Conservation (phyloP, 208 protist species). For the Histomonas meleagridis region DNA sequence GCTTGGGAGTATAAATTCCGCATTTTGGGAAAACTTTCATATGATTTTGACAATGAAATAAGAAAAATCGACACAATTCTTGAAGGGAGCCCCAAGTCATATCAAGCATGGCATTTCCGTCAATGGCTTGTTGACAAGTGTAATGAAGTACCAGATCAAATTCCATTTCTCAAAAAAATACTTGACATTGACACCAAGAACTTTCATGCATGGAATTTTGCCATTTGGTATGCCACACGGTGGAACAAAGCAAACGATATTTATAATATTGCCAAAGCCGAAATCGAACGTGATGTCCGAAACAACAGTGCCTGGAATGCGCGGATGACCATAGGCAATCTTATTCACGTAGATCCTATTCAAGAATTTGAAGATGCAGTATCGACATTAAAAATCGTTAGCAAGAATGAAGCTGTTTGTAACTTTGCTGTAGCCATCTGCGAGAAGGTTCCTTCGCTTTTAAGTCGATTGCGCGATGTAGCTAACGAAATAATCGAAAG, state of each 20-base stretch:
- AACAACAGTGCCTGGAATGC: conserved; percentile 16
- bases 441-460: not conserved
- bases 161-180: not conserved
- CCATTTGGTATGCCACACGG: not conserved
- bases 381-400: not conserved
- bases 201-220: conserved; percentile 25
- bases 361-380: not conserved
- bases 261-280: not conserved
- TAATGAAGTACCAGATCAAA: not conserved
- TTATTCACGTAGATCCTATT: not conserved
- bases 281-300: not conserved
- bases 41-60: not conserved
- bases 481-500: not conserved
- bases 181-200: not conserved
- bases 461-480: not conserved
- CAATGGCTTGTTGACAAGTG: not conserved
- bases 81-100: not conserved
- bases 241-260: not conserved
- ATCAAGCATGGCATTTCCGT: not conserved
- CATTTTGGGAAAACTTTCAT: not conserved
- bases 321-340: not conserved
- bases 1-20: not conserved
- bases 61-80: not conserved
- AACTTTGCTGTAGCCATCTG: not conserved
- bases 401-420: not conserved